A percentile compares a stretch with the other conserved stretches of the same genome.
Conservation (phyloP, 2,329 filamentous ascomycete species). For the Pseudogymnoascus sp. region DNA sequence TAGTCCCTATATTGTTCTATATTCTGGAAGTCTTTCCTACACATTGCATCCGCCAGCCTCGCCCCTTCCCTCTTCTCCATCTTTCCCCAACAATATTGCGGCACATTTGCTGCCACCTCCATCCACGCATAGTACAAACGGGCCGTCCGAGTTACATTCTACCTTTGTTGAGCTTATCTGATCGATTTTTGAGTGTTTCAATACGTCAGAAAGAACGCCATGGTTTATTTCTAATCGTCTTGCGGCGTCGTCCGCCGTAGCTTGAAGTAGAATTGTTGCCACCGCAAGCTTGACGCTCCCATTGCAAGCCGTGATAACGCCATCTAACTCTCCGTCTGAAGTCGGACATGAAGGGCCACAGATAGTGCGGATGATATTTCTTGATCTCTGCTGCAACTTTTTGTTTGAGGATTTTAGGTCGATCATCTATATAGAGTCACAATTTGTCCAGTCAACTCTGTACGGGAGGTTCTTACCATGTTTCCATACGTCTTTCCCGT, state of each 20-base stretch:
- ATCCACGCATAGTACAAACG: constrained; percentile 33
- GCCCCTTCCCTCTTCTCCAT: constrained; percentile 25
- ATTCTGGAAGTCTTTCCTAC: constrained; percentile 22
- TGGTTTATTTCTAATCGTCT: constrained; percentile 9
- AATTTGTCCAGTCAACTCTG: too few species aligned
- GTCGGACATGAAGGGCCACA: constrained; percentile 18
- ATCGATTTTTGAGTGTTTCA: background rate
- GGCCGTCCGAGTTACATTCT: too few species aligned
- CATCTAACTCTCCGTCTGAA: constrained; percentile 27
- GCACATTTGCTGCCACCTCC: constrained; percentile 38
- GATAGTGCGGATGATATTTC: constrained; percentile 29
- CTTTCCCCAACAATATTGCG: constrained; percentile 28
- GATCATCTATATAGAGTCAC: constrained; percentile 26
- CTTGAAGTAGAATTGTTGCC: constrained; percentile 6
- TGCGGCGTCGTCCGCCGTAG: constrained; percentile 20
- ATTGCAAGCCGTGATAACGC: constrained; percentile 17
- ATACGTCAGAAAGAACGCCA: background rate
- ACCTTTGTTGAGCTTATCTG: too few species aligned
- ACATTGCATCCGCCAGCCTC: constrained; percentile 34
- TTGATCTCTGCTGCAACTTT: constrained; percentile 31
- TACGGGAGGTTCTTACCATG: constrained; percentile 25
- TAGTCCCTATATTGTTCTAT: constrained; percentile 12
- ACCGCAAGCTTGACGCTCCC: constrained; percentile 28
- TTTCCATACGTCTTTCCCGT: constrained; percentile 37
- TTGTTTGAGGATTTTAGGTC: constrained; percentile 33